These are phyloP conservation scores for Ogataea sp. DNA, from an alignment of 805 yeast genomes.

Conservation along the genomic window DNA sequence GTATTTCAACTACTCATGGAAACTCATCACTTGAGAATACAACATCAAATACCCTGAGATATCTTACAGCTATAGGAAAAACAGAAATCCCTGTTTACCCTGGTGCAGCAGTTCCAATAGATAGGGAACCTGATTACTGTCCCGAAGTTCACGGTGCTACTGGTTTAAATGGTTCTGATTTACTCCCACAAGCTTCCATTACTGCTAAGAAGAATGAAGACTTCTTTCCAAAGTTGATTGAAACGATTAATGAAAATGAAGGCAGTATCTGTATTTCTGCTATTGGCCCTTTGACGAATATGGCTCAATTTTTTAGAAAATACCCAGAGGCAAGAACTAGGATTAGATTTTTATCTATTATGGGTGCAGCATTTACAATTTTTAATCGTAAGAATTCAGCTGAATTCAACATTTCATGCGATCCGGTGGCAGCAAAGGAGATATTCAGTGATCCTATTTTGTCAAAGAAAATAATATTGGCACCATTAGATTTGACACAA, in stretches of 20 bases:
- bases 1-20: conserved; percentile 73
- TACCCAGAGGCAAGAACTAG: conserved; percentile 46
- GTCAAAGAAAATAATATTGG: conserved; percentile 41
- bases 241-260: conserved; percentile 21
- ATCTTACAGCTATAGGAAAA: conserved; percentile 51
- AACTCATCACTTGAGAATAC: conserved; percentile 58
- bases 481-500: conserved; percentile 67
- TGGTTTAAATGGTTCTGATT: conserved; percentile 70
- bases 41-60: conserved; percentile 58
- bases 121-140: conserved; percentile 41
- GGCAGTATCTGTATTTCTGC: conserved; percentile 56
- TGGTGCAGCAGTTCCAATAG: conserved; percentile 56
- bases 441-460: conserved; percentile 42
- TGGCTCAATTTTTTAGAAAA: conserved; percentile 44
- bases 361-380: conserved; percentile 60
- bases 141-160: conserved; percentile 63
- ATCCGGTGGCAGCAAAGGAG: conserved; percentile 64
- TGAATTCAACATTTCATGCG: conserved; percentile 71
- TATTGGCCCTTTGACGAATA: conserved; percentile 72
- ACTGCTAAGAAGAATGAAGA: conserved; percentile 9
- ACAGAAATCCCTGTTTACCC: conserved; percentile 55
- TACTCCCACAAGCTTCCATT: conserved; percentile 43
- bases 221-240: conserved; percentile 17
- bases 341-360: conserved; percentile 50
- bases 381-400: conserved; percentile 32